Percentiles rank a stretch among this genome's conserved stretches.
These are phyloP conservation scores for Taphrina betulina DNA, from an alignment of 1,139 yeast species.

Conservation along the genomic window DNA sequence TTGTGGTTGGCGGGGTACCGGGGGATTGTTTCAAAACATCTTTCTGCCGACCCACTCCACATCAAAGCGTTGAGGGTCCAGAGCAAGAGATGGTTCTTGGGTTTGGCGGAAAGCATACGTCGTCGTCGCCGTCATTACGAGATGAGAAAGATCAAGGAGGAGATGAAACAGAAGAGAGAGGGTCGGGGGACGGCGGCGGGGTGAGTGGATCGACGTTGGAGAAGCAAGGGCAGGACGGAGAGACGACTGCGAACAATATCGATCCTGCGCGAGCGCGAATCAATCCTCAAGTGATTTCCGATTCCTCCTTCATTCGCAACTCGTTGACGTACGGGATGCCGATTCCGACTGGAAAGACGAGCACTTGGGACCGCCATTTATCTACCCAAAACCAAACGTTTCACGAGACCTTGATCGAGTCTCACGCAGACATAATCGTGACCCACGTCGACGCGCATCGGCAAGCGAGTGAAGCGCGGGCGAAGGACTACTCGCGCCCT, in stretches of 20 bases:
- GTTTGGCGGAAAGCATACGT: too few species aligned
- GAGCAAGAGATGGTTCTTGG: too few species aligned
- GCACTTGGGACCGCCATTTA: conserved; percentile 26
- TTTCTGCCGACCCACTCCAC: too few species aligned
- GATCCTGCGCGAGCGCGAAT: conserved; percentile 22
- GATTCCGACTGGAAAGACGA: conserved; percentile 22
- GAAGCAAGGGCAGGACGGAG: conserved; percentile 4
- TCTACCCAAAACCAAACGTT: neutral
- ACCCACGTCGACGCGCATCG: neutral
- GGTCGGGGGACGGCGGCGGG: neutral
- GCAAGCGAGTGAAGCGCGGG: neutral
- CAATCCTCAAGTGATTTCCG: conserved; percentile 22
- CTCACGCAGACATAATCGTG: neutral
- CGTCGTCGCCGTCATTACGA: too few species aligned
- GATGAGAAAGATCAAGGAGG: too few species aligned
- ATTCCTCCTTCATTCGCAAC: conserved; percentile 8
- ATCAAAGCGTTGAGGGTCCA: too few species aligned
- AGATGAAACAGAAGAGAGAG: neutral
- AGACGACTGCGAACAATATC: conserved; percentile 15
- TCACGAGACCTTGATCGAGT: conserved; percentile 7
- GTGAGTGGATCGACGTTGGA: too few species aligned
- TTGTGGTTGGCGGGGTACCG: too few species aligned
- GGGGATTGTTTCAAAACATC: neutral
- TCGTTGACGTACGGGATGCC: conserved; percentile 26
- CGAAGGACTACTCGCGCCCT: neutral